These are phyloP conservation scores for Syzygium syzygioides DNA, from an alignment of 441 rosid species.

Conservation along the genomic window DNA sequence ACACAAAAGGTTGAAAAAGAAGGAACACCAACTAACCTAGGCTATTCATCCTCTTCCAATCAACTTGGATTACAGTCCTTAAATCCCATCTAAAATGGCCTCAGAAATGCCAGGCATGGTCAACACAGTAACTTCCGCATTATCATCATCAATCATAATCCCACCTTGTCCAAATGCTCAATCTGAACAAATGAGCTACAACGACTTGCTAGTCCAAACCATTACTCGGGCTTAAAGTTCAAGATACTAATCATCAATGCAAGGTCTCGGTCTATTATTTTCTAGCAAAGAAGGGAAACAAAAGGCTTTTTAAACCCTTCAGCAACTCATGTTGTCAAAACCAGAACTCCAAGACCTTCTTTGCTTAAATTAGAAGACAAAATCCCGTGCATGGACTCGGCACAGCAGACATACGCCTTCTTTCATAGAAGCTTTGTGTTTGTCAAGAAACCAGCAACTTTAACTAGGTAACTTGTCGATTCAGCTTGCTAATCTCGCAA, in stretches of 20 bases:
- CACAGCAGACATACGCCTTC: neutral
- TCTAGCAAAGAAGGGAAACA: neutral
- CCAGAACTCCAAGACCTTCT: neutral
- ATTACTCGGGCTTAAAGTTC: neutral
- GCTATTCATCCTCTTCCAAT: neutral
- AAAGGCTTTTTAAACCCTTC: neutral
- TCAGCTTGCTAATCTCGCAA: neutral
- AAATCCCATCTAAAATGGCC: neutral
- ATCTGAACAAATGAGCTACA: neutral
- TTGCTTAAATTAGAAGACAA: neutral
- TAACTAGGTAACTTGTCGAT: neutral
- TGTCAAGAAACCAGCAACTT: neutral
- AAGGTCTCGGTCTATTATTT: neutral
- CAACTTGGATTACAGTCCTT: neutral
- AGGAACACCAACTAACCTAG: neutral
- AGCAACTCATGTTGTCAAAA: neutral
- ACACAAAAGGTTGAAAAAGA: neutral
- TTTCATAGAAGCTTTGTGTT: neutral
- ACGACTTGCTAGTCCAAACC: neutral
- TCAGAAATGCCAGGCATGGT: neutral
- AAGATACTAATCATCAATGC: neutral
- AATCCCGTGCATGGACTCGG: neutral
- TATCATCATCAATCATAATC: neutral
- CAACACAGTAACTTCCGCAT: neutral
- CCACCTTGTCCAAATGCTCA: neutral